phyloP scores from a whole-genome alignment of 495 filamentous ascomycete genomes.

The Penicillium chermesinum region DNA sequence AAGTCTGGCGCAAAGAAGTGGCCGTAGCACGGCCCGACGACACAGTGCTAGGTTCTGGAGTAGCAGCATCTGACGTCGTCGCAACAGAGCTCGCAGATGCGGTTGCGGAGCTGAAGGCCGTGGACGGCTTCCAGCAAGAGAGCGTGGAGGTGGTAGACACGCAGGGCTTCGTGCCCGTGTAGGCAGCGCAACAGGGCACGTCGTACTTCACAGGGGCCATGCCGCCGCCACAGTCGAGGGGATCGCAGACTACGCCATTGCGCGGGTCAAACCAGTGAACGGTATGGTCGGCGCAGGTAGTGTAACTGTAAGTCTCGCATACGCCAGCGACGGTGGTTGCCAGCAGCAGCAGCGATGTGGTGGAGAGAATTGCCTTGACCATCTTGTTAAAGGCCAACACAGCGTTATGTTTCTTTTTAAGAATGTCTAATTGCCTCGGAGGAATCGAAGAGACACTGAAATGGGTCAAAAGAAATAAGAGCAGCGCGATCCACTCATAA shows the following conservation, averaged over 20 bases:
- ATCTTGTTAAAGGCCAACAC: background rate
- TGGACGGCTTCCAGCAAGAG: constrained; percentile 22
- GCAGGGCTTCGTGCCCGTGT: constrained; percentile 42
- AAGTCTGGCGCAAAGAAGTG: background rate
- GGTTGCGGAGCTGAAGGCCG: background rate
- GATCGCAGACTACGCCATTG: constrained; percentile 51
- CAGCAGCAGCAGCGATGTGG: constrained; percentile 13
- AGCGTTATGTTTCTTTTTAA: too few species aligned
- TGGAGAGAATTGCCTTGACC: constrained; percentile 7
- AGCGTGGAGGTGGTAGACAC: constrained; percentile 42
- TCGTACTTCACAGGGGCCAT: constrained; percentile 51
- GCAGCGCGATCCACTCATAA: too few species aligned
- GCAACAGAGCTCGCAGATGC: background rate
- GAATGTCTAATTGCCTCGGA: too few species aligned
- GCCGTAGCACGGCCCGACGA: constrained; percentile 1
- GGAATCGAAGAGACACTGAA: too few species aligned
- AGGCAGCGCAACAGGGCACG: constrained; percentile 52
- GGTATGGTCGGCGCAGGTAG: constrained; percentile 31
- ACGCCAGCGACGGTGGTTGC: constrained; percentile 10
- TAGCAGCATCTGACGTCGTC: background rate
- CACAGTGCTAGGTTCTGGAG: constrained; percentile 13
- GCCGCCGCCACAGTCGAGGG: constrained; percentile 56
- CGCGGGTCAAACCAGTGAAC: constrained; percentile 45
- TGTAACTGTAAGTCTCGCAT: constrained; percentile 15
- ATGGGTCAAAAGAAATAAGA: too few species aligned